These are phyloP conservation scores for Gonapodya sp. DNA, from an alignment of 192 early-diverging fungal genomes.

Conservation along the genomic window DNA sequence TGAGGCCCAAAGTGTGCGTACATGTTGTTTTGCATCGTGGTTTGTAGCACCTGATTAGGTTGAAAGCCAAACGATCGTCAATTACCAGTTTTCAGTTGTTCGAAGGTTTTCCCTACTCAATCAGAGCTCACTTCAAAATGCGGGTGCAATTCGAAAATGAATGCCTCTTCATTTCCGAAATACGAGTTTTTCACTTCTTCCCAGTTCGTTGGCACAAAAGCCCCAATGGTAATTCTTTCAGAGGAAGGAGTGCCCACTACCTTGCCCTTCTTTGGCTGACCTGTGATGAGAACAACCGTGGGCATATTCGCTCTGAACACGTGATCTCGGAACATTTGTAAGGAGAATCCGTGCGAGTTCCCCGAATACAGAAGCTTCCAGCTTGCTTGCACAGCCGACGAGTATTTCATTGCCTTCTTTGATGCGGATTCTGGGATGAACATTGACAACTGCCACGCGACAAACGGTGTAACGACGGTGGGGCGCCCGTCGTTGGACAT, in stretches of 20 bases:
- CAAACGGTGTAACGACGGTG: not conserved
- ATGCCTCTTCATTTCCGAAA: not conserved
- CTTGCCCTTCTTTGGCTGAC: not conserved
- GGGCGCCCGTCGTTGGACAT: not conserved
- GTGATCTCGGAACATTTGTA: constrained; percentile 2
- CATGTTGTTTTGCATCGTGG: constrained; percentile 1
- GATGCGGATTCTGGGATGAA: not conserved
- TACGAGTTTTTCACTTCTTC: not conserved
- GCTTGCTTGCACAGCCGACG: not conserved
- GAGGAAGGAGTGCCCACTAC: not conserved
- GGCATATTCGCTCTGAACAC: not conserved
- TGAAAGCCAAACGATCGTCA: too few species aligned
- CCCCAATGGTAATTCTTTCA: not conserved
- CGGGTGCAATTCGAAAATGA: constrained; percentile 1
- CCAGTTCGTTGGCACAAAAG: not conserved
- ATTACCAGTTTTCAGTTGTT: too few species aligned
- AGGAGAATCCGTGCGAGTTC: not conserved
- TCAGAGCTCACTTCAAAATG: not conserved
- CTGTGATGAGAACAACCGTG: not conserved
- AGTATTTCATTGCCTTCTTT: not conserved
- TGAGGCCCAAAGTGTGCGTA: not conserved
- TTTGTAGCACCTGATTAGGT: not conserved
- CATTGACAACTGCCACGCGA: not conserved
- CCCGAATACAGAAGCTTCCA: not conserved
- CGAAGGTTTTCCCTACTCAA: too few species aligned